Base-by-base conservation (phyloP, 1,284 basidiomycete species). In the Boletellus deceptivus region DNA sequence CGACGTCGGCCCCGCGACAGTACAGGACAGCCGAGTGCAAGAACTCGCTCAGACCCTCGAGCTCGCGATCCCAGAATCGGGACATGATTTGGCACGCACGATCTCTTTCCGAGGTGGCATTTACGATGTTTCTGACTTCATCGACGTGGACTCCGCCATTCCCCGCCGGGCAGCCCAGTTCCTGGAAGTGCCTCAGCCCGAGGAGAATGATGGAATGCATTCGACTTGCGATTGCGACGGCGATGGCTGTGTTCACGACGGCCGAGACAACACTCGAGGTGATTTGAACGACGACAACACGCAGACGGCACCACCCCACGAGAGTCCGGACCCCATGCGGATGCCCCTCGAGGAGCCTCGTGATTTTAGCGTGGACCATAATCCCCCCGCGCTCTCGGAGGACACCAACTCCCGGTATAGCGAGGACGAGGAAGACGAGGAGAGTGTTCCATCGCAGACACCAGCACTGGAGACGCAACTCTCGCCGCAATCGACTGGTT, bases 271-370 rank as follows among this genome's bases (percentile, higher is more conserved):
- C 31, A 24, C 24, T 5, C 38, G 6, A 6, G 9, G 16, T 6
- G 1, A 1, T 18, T 6, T 13, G 25, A 27, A 4, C 6, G 29
- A 48, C 25, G 4, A 6, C 20, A 24, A 53, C 18, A 16, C 20
- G 3, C 6, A n/a, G n/a, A 13, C 4, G 18, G 3, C 18, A 27
- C 17, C 11, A 1, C 24, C n/a, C n/a, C n/a, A n/a, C n/a, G n/a
- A 33, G 6, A 43, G 52, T 3, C 4, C 3, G 1, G 49, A 55
- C 16, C 20, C 64, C 1, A 54, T 66, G n/a, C n/a, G n/a, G n/a
- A n/a, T n/a, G n/a, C n/a, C n/a, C n/a, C n/a, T n/a, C n/a, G 45
- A 43, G 3, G 57, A 51, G 20, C 52, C 64, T 20, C 45, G 58
- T 2, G 50, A 62, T 27, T 50, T 50, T 6, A 18, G 14, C 25